Evolutionary conservation across 768 basidiomycete species (phyloP).

Genomic region (Kwoniella europaea): DNA sequence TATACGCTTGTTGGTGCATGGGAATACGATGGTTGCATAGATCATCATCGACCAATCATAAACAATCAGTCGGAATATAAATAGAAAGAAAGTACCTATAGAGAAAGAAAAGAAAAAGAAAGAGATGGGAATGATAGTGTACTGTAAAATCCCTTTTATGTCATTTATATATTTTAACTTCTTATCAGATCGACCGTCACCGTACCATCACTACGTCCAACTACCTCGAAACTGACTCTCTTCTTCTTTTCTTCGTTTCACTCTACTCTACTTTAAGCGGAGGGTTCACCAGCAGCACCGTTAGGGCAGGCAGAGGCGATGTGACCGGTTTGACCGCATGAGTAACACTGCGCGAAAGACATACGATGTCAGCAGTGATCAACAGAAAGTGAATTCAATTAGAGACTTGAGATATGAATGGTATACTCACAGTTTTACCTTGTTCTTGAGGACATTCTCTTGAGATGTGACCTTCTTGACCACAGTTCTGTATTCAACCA

Average conservation of each 20-base stretch:
- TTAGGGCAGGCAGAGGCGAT: conserved; percentile 55
- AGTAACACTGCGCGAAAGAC: conserved; percentile 41
- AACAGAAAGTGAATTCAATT: too few relatives aligned
- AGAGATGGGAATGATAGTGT: not conserved
- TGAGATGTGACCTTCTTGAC: conserved; percentile 59
- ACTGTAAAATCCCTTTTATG: not conserved
- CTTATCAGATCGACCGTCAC: not conserved
- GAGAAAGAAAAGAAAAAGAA: not conserved
- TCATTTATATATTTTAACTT: not conserved
- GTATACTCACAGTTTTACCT: conserved; percentile 43
- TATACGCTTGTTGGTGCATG: not conserved
- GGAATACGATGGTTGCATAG: not conserved
- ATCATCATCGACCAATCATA: not conserved
- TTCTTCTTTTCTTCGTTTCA: not conserved
- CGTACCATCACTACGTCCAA: not conserved
- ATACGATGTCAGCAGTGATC: conserved; percentile 3
- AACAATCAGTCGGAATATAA: not conserved
- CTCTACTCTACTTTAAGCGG: conserved; percentile 30
- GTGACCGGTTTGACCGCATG: conserved; percentile 56
- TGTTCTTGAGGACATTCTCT: conserved; percentile 56
- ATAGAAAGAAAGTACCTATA: not conserved
- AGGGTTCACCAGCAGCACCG: conserved; percentile 26
- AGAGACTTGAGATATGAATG: too few relatives aligned
- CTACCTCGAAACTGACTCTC: not conserved
- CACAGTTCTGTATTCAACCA: conserved; percentile 53